phyloP scores from a whole-genome alignment of 108 stramenopile genomes.

The Nannochloropsis gaditana region DNA sequence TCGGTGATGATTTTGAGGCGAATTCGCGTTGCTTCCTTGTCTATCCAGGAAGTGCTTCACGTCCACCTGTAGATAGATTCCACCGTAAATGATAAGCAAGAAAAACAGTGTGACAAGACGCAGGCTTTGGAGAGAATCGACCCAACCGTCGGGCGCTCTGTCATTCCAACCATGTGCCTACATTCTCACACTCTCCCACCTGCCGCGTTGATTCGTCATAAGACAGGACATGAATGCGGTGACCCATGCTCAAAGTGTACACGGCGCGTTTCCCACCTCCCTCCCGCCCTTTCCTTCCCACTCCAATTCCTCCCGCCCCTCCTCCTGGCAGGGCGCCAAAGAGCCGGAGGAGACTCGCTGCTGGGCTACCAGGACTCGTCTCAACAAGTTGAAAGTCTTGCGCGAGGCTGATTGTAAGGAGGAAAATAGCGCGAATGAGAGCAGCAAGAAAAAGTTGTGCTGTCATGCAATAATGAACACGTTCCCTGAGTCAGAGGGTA shows the following conservation, averaged over 20 bases:
- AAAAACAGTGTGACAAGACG: not conserved
- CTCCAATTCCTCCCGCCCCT: conserved; percentile 48
- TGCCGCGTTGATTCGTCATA: conserved; percentile 57
- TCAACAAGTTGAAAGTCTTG: conserved; percentile 46
- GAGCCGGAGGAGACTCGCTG: not conserved
- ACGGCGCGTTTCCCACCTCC: conserved; percentile 10
- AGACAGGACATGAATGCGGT: conserved; percentile 68
- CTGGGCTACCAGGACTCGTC: not conserved
- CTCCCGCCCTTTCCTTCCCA: conserved; percentile 50
- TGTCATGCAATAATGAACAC: not conserved
- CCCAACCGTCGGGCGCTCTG: too few relatives aligned
- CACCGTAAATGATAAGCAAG: not conserved
- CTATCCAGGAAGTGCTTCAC: conserved; percentile 37
- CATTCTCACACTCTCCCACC: not conserved
- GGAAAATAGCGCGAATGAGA: not conserved
- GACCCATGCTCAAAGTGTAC: conserved; percentile 70
- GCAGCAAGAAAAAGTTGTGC: not conserved
- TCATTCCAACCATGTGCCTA: too few relatives aligned
- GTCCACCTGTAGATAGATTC: conserved; percentile 24
- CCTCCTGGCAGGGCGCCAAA: not conserved
- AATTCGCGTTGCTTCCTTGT: not conserved
- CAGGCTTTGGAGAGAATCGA: too few relatives aligned
- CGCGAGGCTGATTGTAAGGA: not conserved
- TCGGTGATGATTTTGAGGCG: conserved; percentile 14
- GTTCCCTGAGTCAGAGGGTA: not conserved